A percentile compares a stretch with the other conserved stretches of the same genome.
These are phyloP conservation scores for Penicillium bovifimosum DNA, from an alignment of 495 filamentous ascomycete species.

Conservation along the genomic window DNA sequence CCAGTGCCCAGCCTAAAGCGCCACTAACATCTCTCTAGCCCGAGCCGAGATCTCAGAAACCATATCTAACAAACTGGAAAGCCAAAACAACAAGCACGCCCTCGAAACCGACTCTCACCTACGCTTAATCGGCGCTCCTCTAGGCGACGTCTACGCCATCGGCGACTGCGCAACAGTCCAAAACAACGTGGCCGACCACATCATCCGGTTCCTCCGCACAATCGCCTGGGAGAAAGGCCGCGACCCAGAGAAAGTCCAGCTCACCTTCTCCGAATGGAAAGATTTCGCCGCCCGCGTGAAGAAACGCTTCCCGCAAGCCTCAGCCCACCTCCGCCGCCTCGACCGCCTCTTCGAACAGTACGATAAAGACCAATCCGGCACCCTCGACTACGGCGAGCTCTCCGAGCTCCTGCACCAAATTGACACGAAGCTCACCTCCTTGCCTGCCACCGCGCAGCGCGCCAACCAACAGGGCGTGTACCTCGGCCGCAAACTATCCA, in stretches of 20 bases:
- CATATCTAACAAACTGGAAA: constrained; percentile 65
- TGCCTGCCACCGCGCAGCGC: constrained; percentile 90
- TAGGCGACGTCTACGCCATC: constrained; percentile 94
- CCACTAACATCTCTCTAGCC: constrained; percentile 36
- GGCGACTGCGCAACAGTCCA: constrained; percentile 97
- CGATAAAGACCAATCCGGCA: constrained; percentile 88
- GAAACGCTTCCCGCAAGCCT: constrained; percentile 88
- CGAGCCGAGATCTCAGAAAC: constrained; percentile 74
- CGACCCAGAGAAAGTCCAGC: constrained; percentile 74
- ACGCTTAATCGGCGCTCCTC: constrained; percentile 80
- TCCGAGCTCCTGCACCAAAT: constrained; percentile 84
- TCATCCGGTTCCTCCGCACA: constrained; percentile 80
- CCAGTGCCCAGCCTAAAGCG: neutral
- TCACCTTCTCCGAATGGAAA: constrained; percentile 86
- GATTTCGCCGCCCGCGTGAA: constrained; percentile 74
- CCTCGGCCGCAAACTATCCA: constrained; percentile 89
- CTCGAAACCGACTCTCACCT: constrained; percentile 95
- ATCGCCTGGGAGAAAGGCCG: constrained; percentile 88
- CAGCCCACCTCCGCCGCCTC: constrained; percentile 78
- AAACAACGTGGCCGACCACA: constrained; percentile 86
- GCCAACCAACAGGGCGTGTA: constrained; percentile 96
- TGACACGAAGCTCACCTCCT: constrained; percentile 78
- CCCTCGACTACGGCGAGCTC: constrained; percentile 89
- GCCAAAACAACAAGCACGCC: constrained; percentile 83
- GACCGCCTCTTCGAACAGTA: constrained; percentile 87